These are phyloP conservation scores for Dentipellis sp. DNA, from an alignment of 768 basidiomycete genomes.

Conservation along the genomic window DNA sequence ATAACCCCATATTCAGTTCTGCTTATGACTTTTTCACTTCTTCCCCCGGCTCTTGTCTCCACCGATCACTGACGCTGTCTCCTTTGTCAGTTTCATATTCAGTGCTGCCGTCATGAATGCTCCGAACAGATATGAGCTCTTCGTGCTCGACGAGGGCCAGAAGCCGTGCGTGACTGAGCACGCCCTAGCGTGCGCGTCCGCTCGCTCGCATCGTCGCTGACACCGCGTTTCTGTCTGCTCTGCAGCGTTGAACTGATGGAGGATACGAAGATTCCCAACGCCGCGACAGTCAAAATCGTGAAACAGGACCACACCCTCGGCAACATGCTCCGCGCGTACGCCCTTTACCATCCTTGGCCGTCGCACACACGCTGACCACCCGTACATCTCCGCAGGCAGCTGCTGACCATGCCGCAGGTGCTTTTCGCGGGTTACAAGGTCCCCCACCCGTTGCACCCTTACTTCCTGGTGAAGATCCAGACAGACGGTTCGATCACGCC, in stretches of 20 bases:
- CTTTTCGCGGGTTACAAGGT: conserved; percentile 98
- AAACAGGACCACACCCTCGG: conserved; percentile 98
- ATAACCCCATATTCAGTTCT: conserved; percentile 17
- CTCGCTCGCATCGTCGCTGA: not conserved
- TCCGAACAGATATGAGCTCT: conserved; percentile 86
- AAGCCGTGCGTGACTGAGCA: conserved; percentile 59
- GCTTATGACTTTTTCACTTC: conserved; percentile 10
- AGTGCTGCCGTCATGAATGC: conserved; percentile 62
- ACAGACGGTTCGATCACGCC: conserved; percentile 86
- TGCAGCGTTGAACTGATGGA: conserved; percentile 81
- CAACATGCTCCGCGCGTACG: conserved; percentile 92
- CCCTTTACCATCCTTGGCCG: conserved; percentile 15
- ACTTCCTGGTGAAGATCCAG: conserved; percentile 93
- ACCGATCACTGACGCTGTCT: not conserved
- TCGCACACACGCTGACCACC: not conserved
- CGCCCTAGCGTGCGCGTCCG: not conserved
- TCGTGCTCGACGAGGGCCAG: conserved; percentile 89
- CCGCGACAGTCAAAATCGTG: conserved; percentile 87
- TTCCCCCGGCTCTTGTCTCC: not conserved
- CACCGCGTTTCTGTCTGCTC: conserved; percentile 2
- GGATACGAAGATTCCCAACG: conserved; percentile 97
- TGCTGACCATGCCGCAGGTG: conserved; percentile 78
- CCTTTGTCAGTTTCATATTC: not conserved
- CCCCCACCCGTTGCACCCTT: conserved; percentile 90
- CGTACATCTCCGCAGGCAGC: conserved; percentile 49